A percentile compares a stretch with the other conserved stretches of the same genome.
phyloP scores from a whole-genome alignment of 805 yeast species.

The Candida fluviatilis region DNA sequence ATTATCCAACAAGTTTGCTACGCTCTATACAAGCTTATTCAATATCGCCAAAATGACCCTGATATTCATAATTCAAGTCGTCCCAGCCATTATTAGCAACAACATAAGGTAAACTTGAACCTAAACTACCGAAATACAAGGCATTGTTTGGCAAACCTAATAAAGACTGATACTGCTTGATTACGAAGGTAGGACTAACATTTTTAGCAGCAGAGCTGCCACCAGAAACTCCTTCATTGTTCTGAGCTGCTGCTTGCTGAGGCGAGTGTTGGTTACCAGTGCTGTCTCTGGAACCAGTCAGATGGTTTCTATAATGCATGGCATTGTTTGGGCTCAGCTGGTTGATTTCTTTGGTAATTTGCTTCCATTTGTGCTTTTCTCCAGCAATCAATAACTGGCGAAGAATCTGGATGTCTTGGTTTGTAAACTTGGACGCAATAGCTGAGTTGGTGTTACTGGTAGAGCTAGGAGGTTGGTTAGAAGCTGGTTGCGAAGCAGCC shows the following conservation, averaged over 20 bases:
- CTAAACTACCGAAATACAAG: constrained; percentile 39
- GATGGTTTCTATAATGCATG: constrained; percentile 6
- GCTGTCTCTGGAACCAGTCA: constrained; percentile 9
- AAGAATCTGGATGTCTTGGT: constrained; percentile 44
- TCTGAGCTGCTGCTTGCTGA: background rate
- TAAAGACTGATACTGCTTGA: constrained; percentile 49
- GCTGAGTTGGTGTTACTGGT: constrained; percentile 7
- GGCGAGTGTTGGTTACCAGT: constrained; percentile 4
- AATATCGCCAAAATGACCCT: constrained; percentile 9
- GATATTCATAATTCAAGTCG: constrained; percentile 16
- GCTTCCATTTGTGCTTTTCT: constrained; percentile 59
- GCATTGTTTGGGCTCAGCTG: constrained; percentile 7
- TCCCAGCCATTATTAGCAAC: constrained; percentile 47
- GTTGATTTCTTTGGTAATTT: constrained; percentile 41
- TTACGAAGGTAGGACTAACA: constrained; percentile 50
- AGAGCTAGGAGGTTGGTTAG: constrained; percentile 4
- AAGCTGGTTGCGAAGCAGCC: constrained; percentile 1
- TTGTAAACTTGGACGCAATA: constrained; percentile 26
- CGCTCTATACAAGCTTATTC: too few species aligned
- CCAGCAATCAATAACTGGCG: constrained; percentile 46
- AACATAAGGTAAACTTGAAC: constrained; percentile 52
- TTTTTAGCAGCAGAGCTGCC: constrained; percentile 24
- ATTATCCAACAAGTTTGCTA: too few species aligned
- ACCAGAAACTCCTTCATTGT: constrained; percentile 4
- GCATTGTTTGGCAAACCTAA: constrained; percentile 51